phyloP scores from a whole-genome alignment of 2,329 filamentous ascomycete genomes.

The Diaporthe sp. region DNA sequence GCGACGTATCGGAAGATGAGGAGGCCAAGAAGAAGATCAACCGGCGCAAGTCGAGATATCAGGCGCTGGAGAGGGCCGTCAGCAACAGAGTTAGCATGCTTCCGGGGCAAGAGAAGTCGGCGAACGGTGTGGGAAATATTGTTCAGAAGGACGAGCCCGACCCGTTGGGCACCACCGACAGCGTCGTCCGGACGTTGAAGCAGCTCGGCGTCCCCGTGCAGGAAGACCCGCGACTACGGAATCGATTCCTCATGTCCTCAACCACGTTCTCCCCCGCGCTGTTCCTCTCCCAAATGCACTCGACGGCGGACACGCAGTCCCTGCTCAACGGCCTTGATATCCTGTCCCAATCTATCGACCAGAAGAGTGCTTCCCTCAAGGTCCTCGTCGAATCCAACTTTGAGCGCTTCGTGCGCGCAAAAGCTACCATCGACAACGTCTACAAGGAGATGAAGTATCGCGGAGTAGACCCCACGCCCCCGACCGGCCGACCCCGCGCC shows the following conservation, averaged over 20 bases:
- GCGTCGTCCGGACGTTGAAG: conserved; percentile 85
- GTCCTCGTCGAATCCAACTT: conserved; percentile 98
- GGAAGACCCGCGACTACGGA: conserved; percentile 84
- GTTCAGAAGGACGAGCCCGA: conserved; percentile 95
- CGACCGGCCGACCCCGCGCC: conserved; percentile 53
- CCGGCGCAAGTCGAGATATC: conserved; percentile 83
- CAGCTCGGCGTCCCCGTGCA: conserved; percentile 84
- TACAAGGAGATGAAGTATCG: conserved; percentile 96
- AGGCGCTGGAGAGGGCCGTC: conserved; percentile 83
- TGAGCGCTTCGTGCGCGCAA: conserved; percentile 96
- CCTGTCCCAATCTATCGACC: conserved; percentile 92
- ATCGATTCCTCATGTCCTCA: conserved; percentile 92
- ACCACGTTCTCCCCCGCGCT: conserved; percentile 94
- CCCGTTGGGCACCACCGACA: conserved; percentile 88
- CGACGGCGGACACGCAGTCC: conserved; percentile 84
- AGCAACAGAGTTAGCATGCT: conserved; percentile 77
- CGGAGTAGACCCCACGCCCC: conserved; percentile 66
- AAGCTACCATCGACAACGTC: conserved; percentile 98
- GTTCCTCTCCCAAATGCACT: conserved; percentile 93
- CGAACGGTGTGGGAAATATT: conserved; percentile 77
- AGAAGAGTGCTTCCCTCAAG: conserved; percentile 97
- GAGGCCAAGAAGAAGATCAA: conserved; percentile 64
- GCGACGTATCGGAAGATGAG: conserved; percentile 75
- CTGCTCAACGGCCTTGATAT: conserved; percentile 87
- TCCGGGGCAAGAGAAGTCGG: conserved; percentile 77